Conservation (phyloP, 176 grass and related monocot genomes). For the Puya raimondii region DNA sequence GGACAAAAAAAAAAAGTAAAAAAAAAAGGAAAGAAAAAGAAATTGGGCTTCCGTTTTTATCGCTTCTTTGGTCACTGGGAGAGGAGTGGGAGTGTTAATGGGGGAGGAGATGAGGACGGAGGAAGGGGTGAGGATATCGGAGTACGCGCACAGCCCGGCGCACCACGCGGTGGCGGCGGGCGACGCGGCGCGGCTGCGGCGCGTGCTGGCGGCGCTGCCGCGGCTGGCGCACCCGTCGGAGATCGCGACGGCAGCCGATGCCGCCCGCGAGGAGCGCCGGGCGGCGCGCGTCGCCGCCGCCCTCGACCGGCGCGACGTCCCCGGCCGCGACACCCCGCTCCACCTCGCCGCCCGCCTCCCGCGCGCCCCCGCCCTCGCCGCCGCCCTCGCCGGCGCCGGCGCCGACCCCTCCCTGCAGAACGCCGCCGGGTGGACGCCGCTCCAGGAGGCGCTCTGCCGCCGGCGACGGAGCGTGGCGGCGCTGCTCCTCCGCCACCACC, state of each 20-base stretch:
- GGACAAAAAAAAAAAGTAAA: no score
- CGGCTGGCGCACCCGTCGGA: constrained; percentile 56
- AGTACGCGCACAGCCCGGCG: constrained; percentile 65
- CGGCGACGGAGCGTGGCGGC: constrained; percentile 39
- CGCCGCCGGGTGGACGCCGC: constrained; percentile 77
- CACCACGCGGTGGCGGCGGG: constrained; percentile 57
- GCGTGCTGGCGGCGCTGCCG: constrained; percentile 49
- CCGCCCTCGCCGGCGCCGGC: constrained; percentile 39
- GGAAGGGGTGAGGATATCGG: constrained; percentile 15
- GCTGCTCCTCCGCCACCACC: constrained; percentile 72
- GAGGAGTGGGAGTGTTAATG: neutral
- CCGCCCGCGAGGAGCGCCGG: constrained; percentile 45
- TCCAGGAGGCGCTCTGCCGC: constrained; percentile 82
- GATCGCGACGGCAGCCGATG: constrained; percentile 47
- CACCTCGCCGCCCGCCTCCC: constrained; percentile 70
- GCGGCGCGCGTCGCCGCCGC: constrained; percentile 36
- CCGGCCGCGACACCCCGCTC: constrained; percentile 58
- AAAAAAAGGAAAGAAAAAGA: no score
- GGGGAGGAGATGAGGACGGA: neutral
- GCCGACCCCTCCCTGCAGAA: constrained; percentile 93
- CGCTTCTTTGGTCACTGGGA: no score
- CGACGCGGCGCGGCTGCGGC: constrained; percentile 35
- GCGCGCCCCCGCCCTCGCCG: constrained; percentile 27
- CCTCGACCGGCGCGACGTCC: constrained; percentile 76
- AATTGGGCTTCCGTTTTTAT: no score